Evolutionary conservation across 1,139 yeast species (phyloP).

Genomic region (Blastobotrys arbuscula): DNA sequence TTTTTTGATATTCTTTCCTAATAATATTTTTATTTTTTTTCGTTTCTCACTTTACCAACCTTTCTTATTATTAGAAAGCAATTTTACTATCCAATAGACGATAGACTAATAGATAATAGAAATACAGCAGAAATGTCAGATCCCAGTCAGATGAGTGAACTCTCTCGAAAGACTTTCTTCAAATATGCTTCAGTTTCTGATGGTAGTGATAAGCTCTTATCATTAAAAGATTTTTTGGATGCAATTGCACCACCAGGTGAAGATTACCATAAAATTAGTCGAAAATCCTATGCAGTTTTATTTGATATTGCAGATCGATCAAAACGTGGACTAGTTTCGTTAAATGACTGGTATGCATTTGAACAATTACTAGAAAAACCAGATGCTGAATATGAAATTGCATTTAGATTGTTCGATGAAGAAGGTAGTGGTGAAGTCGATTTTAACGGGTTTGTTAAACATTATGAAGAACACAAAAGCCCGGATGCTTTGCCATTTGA

Average conservation of each 20-base stretch:
- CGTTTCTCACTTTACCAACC: not conserved
- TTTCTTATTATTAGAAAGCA: not conserved
- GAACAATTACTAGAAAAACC: conserved; percentile 38
- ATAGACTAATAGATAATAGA: not conserved
- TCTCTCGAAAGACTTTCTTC: conserved; percentile 21
- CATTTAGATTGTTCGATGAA: conserved; percentile 39
- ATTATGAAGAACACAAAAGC: conserved; percentile 35
- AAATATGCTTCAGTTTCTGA: conserved; percentile 28
- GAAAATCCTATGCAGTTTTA: conserved; percentile 41
- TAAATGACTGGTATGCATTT: conserved; percentile 40
- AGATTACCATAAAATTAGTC: conserved; percentile 39
- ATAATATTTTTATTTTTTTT: not conserved
- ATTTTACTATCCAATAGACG: not conserved
- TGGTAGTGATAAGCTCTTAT: conserved; percentile 43
- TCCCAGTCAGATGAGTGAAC: conserved; percentile 8
- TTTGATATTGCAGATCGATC: conserved; percentile 40
- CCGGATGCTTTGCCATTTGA: conserved; percentile 38
- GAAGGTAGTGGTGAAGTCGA: conserved; percentile 38
- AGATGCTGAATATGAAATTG: conserved; percentile 45
- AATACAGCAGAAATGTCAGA: conserved; percentile 1
- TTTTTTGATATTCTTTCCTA: not conserved
- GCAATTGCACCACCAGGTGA: conserved; percentile 42
- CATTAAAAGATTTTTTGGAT: conserved; percentile 40
- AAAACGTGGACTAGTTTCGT: conserved; percentile 31
- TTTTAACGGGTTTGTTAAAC: conserved; percentile 37